Evolutionary conservation across 225 moss, liverwort and hornwort species (phyloP).

Genomic region (Ulota crispa): DNA sequence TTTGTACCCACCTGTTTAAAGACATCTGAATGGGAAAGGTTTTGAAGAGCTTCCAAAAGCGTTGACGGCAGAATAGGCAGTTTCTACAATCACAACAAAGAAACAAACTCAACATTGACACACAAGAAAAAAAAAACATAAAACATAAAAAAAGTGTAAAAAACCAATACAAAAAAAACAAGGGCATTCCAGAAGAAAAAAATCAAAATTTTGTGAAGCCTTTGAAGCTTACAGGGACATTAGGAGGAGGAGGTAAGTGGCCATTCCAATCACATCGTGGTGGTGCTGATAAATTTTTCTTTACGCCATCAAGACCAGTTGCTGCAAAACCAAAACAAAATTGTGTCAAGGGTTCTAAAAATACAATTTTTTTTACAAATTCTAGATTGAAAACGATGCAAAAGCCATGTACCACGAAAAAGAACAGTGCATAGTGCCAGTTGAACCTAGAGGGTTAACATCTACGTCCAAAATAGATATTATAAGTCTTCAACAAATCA

Average conservation of each 20-base stretch:
- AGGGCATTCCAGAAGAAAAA: neutral
- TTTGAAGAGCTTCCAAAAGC: slow-evolving; percentile 42
- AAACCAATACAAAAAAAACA: neutral
- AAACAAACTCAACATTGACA: neutral
- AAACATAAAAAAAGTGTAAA: neutral
- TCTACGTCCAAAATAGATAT: neutral
- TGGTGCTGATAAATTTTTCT: slow-evolving; percentile 40
- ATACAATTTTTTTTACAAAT: neutral
- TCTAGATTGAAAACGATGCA: neutral
- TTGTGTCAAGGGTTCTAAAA: neutral
- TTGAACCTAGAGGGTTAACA: neutral
- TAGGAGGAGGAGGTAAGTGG: slow-evolving; percentile 49
- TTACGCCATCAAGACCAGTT: slow-evolving; percentile 67
- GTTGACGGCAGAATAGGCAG: slow-evolving; percentile 42
- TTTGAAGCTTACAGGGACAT: slow-evolving; percentile 38
- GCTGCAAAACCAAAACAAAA: slow-evolving; percentile 41
- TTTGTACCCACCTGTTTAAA: slow-evolving; percentile 34
- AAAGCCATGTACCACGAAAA: neutral
- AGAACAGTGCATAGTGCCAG: neutral
- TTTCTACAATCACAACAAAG: slow-evolving; percentile 25
- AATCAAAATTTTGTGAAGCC: neutral
- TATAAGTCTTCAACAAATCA: neutral
- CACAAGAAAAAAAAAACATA: too few relatives aligned
- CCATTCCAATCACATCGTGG: slow-evolving; percentile 89
- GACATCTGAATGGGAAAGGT: slow-evolving; percentile 34